Conservation (phyloP, 345 rosid species). For the Pseudoturritis turrita region DNA sequence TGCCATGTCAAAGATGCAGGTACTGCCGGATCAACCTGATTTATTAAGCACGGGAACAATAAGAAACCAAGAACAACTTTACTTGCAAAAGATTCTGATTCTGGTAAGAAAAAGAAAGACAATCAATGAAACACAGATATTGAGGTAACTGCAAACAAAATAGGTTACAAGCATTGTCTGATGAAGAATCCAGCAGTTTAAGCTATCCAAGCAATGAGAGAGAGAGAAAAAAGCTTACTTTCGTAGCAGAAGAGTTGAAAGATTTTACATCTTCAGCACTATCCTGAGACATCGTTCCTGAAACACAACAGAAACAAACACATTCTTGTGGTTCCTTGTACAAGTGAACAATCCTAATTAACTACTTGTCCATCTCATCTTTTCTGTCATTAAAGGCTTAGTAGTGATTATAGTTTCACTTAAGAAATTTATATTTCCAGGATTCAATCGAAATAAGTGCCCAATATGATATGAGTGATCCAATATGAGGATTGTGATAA, state of each 20-base stretch:
- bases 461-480: no score
- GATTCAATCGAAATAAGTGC: no score
- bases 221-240: slow-evolving; percentile 31
- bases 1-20: slow-evolving; percentile 65
- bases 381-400: not conserved
- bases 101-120: not conserved
- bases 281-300: slow-evolving; percentile 40
- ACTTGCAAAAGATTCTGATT: no score
- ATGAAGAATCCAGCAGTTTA: not conserved
- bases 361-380: not conserved
- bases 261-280: slow-evolving; percentile 26
- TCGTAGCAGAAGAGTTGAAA: slow-evolving; percentile 21
- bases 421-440: not conserved
- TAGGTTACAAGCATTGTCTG: not conserved
- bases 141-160: not conserved
- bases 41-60: not conserved
- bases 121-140: not conserved
- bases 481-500: no score
- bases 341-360: slow-evolving; percentile 2
- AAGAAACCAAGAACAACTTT: not conserved
- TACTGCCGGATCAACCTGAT: slow-evolving; percentile 52
- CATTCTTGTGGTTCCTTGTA: not conserved
- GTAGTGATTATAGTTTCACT: not conserved
- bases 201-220: not conserved
- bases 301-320: not conserved